Base-by-base conservation (phyloP, 495 filamentous ascomycete species). In the Aspergillus wentii region DNA sequence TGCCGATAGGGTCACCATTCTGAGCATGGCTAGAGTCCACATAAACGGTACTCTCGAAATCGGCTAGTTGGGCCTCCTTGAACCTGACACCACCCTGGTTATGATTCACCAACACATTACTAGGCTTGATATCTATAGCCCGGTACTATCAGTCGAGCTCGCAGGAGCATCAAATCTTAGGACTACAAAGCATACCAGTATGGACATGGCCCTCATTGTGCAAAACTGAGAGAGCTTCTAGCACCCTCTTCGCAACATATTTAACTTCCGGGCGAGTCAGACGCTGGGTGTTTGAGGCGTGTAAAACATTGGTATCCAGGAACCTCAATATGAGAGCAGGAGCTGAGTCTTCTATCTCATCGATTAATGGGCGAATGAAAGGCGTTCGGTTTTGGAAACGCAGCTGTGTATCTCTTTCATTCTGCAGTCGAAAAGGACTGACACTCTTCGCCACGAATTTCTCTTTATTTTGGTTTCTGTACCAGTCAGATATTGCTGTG, bases 101-200 rank as follows among this genome's bases (percentile, higher is more conserved):
- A 48, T 62, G 53, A 39, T 70, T 69, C 11, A 69, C 58, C 23
- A 72, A 49, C 8, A 72, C 46, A 41, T 69, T 68, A 38, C 58
- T 48, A 10, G 57, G 50, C 41, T 69, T 68, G 29, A 71, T 44
- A 51, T 71, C 66, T 65, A 30, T 14, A 25, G 40, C n/a, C 15
- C n/a, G n/a, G n/a, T n/a, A n/a, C n/a, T n/a, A n/a, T n/a, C n/a
- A n/a, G n/a, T n/a, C n/a, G n/a, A n/a, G n/a, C n/a, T n/a, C n/a
- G n/a, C n/a, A n/a, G n/a, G n/a, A n/a, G n/a, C n/a, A n/a, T n/a
- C n/a, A n/a, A n/a, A n/a, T n/a, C n/a, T n/a, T n/a, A n/a, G n/a
- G n/a, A n/a, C 17, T 26, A 4, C 21, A 30, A 21, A n/a, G 26
- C 34, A 2, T 32, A 46, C 43, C 35, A 16, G 43, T 40, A 16